Percentiles rank a stretch among this genome's conserved stretches.
These are phyloP conservation scores for Hirsutella rhossiliensis DNA, from an alignment of 2,329 filamentous ascomycete genomes.

Conservation along the genomic window DNA sequence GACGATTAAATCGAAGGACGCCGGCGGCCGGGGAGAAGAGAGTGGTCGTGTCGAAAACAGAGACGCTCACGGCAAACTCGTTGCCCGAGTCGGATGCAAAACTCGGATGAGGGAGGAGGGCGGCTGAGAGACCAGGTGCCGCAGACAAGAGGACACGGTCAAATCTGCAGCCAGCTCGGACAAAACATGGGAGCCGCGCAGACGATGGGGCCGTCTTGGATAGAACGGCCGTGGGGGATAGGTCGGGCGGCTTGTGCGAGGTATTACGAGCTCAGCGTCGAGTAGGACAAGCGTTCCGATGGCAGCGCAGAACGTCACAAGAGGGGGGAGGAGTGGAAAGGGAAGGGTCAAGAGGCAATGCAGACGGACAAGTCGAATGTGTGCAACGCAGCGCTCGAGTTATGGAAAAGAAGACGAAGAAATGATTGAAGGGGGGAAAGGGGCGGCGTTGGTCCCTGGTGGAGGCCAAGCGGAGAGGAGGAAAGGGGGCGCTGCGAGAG, in stretches of 20 bases:
- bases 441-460: background rate
- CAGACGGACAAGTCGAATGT: conserved; percentile 11
- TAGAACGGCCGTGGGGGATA: conserved; percentile 4
- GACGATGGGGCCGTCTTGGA: conserved; percentile 9
- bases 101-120: conserved; percentile 8
- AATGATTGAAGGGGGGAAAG: background rate
- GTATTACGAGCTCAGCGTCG: conserved; percentile 15
- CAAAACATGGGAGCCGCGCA: conserved; percentile 19
- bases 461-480: conserved; percentile 9
- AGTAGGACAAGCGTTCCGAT: conserved; percentile 13
- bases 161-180: conserved; percentile 15
- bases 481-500: conserved; percentile 14
- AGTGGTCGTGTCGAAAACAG: conserved; percentile 22
- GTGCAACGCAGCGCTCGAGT: conserved; percentile 12
- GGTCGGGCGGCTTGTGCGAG: conserved; percentile 8
- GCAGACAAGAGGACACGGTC: conserved; percentile 17
- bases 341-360: conserved; percentile 11
- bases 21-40: conserved; percentile 39
- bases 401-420: conserved; percentile 8
- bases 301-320: conserved; percentile 14
- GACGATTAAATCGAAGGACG: conserved; percentile 35
- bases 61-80: conserved; percentile 30
- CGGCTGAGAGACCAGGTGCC: conserved; percentile 15
- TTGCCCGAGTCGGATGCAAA: conserved; percentile 9
- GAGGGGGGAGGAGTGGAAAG: conserved; percentile 10